Evolutionary conservation across 768 basidiomycete genomes (phyloP), one percentile per base, ranked within the genome.

Genomic region (Arthromyces matolae): DNA sequence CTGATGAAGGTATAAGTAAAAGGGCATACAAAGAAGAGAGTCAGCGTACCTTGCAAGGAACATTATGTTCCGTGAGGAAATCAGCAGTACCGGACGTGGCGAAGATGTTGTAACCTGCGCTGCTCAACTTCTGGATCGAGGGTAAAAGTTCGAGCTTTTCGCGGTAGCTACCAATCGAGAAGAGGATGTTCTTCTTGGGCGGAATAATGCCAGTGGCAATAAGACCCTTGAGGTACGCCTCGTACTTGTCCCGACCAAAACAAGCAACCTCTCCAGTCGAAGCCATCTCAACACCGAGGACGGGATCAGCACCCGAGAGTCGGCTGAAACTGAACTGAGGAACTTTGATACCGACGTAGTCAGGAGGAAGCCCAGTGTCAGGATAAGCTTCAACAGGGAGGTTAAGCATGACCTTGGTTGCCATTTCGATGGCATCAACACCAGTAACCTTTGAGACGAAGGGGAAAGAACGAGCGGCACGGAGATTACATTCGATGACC

Each of bases 301-400:
- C 87, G 16, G 96, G 96, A 64, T 99, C 96, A 16, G 96, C 96
- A 20, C 96, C 96, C 16, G 92, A 94, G 28, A 99, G 71, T 34
- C 96, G 84, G 59, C 89, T 93, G 71, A 98, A 99, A 59, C 90
- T 93, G 82, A 98, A 99, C 66, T 99, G 96, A n/a, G 96, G 93
- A 3, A 96, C 95, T 74, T 99, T 99, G 70, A 99, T 87, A 47
- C 95, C 96, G 50, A 99, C 96, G 63, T 98, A 99, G 64, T 97
- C 91, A 29, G 80, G 61, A 3, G 96, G 93, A 54, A 98, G 76
- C 45, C 86, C 87, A 50, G 83, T 65, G 41, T 93, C 90, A 14
- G 95, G 96, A 66, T 97, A 98, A 6, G 93, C 71, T 51, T 89
- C 89, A 28, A 95, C 85, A 5, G 90, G 88, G 42, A 95, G 65